These are phyloP conservation scores for Ceratocystis alfenasii DNA, from an alignment of 2,329 filamentous ascomycete species.

Conservation along the genomic window DNA sequence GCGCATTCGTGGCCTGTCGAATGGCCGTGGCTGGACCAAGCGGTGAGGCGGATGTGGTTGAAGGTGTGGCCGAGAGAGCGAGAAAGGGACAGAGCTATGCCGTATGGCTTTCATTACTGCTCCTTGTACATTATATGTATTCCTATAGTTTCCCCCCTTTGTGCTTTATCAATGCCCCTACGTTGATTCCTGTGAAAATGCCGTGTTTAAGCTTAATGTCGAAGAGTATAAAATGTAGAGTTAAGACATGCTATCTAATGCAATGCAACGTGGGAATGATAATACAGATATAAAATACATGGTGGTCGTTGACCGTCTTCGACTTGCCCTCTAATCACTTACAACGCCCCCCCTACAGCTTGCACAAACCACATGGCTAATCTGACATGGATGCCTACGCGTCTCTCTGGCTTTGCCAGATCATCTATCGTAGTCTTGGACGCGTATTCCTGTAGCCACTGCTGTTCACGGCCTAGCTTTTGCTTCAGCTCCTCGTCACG, in stretches of 20 bases:
- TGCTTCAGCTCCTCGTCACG: slow-evolving; percentile 57
- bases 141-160: slow-evolving; percentile 1
- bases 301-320: neutral
- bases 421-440: slow-evolving; percentile 59
- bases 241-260: neutral
- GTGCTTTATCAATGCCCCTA: neutral
- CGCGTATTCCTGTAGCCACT: slow-evolving; percentile 67
- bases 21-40: slow-evolving; percentile 34
- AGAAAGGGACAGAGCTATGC: too few species aligned
- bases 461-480: slow-evolving; percentile 65
- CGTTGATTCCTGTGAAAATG: neutral
- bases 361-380: slow-evolving; percentile 90
- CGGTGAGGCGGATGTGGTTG: slow-evolving; percentile 22
- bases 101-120: neutral
- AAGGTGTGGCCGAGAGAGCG: neutral
- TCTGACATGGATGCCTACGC: slow-evolving; percentile 73
- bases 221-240: neutral
- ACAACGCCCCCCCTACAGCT: slow-evolving; percentile 77
- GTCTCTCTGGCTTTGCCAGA: slow-evolving; percentile 66
- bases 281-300: slow-evolving; percentile 10
- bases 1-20: slow-evolving; percentile 40
- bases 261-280: neutral
- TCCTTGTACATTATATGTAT: slow-evolving; percentile 22
- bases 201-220: neutral
- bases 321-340: slow-evolving; percentile 21